Evolutionary conservation across 2,329 filamentous ascomycete species (phyloP), one percentile per base, ranked within the genome.

Genomic region (Aureobasidium mangrovei): DNA sequence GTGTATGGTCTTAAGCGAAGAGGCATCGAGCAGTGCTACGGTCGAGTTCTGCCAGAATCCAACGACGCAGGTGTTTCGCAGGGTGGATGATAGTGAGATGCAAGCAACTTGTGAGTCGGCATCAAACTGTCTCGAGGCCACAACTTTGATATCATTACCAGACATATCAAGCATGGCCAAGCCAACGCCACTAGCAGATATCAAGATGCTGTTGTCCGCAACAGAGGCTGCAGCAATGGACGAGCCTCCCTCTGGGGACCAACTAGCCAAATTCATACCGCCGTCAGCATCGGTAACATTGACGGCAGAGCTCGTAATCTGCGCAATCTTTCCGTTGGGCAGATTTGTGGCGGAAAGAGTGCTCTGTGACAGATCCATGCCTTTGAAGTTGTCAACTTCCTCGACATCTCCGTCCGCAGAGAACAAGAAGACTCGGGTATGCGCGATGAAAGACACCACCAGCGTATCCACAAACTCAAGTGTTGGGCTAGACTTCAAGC

Each of bases 11-110:
- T 83, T 71, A 2, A 97, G 73, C 2, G 81, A 82, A 18, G 77
- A 69, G 26, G 95, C 67, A 56, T 84, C 78, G 42, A 95, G 74
- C 33, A 97, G 75, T 0, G 86, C 85, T 28, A 97, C 79, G 8
- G 81, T 81, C 4, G 88, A 87, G n/a, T 84, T 84, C 58, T 86
- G 83, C 82, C 91, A 97, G 70, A 94, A 93, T 1, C 90, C 91
- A 12, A 93, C 78, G 29, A 95, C 84, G 54, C 86, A 91, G 32
- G 89, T 73, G 46, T 80, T 75, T 4, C 77, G 73, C 10, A 84
- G 72, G 35, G 80, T 74, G 3, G 79, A 74, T 0, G 90, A 83
- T 1, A 93, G 78, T 44, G 91, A 83, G 7, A 97, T 76, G 62
- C 91, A 95, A 2, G 93, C 88, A 33, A 97, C 81, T 67, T 97